Conservation (phyloP, 495 filamentous ascomycete genomes). For the Chlorociboria aeruginascens region DNA sequence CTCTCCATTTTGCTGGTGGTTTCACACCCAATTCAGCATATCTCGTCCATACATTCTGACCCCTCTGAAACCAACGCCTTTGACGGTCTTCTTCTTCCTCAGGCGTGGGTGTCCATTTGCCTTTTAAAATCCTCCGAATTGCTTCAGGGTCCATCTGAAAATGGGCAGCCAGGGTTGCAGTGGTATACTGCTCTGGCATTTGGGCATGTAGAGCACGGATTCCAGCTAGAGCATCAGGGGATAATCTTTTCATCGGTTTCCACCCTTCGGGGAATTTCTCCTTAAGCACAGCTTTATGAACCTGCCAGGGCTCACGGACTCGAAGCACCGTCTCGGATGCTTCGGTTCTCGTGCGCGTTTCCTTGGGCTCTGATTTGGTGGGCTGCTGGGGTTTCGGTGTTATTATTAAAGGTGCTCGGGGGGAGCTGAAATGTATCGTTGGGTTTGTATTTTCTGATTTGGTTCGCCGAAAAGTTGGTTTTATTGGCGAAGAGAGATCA, state of each 20-base stretch:
- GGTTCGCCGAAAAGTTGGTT: background rate
- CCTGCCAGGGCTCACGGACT: slow-evolving; percentile 46
- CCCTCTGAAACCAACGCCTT: slow-evolving; percentile 66
- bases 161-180: slow-evolving; percentile 56
- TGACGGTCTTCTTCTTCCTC: slow-evolving; percentile 49
- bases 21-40: slow-evolving; percentile 58
- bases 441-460: background rate
- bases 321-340: slow-evolving; percentile 9
- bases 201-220: slow-evolving; percentile 68
- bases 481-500: background rate
- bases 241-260: slow-evolving; percentile 73
- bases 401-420: background rate
- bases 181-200: slow-evolving; percentile 65
- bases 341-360: background rate
- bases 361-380: slow-evolving; percentile 13
- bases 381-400: background rate
- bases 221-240: slow-evolving; percentile 78
- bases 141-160: slow-evolving; percentile 81
- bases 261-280: slow-evolving; percentile 70
- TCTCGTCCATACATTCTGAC: slow-evolving; percentile 62
- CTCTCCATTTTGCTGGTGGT: slow-evolving; percentile 55
- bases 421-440: slow-evolving; percentile 1
- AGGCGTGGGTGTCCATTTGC: slow-evolving; percentile 63
- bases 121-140: slow-evolving; percentile 74
- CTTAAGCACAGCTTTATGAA: slow-evolving; percentile 55